Base-by-base conservation (phyloP, 139 green algal species). In the Coelastrella sp. region DNA sequence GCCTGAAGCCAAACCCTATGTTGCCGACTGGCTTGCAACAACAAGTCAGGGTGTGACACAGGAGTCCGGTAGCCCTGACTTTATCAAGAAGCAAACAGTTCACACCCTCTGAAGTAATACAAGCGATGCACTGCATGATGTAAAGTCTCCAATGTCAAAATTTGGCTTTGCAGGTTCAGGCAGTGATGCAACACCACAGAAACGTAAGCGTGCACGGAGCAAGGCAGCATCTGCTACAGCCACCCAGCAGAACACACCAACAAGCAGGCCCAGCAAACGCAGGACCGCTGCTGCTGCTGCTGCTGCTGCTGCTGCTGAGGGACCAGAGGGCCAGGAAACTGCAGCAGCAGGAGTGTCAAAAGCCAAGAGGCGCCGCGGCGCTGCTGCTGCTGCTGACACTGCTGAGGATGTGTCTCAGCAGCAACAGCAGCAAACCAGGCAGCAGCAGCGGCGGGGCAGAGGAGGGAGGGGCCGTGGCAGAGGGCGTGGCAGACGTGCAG, bases 211-310 rank as follows among this genome's bases (percentile, higher is more conserved):
- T 11, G n/a, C 16, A 19, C 60, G 80, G 23, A 75, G 60, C 80
- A 86, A 87, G 14, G 23, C 65, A 79, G 23, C 82, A 79, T n/a
- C 82, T 17, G 64, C 82, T 56, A 64, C 22, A 59, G 80, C 19
- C 7, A n/a, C 4, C 58, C 19, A 13, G 59, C 20, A 58, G 59
- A 75, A n/a, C 10, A 68, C 7, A 68, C 61, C 7, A 68, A 68
- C 61, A n/a, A 32, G 80, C 20, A 58, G 80, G 59, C 8, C 5
- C 17, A 76, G 68, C 68, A 76, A n/a, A 22, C 4, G 4, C 6
- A 32, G 14, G 8, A 6, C 20, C 6, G 13, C 20, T n/a, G 59
- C 56, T 75, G 80, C 19, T 56, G 80, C 5, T 58, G 60, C 5
- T 60, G 80, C 58, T 59, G 22, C 59, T 60, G 60, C 22, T 14